Evolutionary conservation across 257 asterid genomes (phyloP), one percentile per base, ranked within the genome.

Genomic region (Cynanchum wilfordii): DNA sequence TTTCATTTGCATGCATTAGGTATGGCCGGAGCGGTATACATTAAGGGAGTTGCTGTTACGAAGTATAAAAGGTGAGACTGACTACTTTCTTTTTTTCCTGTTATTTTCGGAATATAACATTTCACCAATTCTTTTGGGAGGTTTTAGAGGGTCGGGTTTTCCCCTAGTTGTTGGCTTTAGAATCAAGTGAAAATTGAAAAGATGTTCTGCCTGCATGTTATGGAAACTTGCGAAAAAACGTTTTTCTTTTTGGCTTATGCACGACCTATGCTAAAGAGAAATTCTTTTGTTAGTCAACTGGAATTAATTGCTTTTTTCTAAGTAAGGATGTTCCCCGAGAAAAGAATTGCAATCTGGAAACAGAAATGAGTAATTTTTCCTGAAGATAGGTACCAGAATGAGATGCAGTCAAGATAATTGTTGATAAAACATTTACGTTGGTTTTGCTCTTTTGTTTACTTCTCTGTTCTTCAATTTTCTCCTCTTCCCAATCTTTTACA

Each of bases 11-110:
- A 16, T n/a, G n/a, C 70, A 20, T 52, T 77, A 95, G 99, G 99
- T 57, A 95, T 95, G 99, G 82, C 99, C n/a, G 99, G 99, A 77
- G 99, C 99, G 71, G 83, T 95, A 66, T 90, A 92, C 73, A 90
- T 95, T 75, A 95, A 95, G 78, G 99, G 99, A 79, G 91, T 95
- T 77, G 99, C 92, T 1, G 88, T 95, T 77, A 90, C 99, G 60
- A 92, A 90, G 71, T 95, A 95, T 78, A 92, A 90, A 82, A 84
- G 98, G 99, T 87, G 75, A 33, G 75, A 33, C 38, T 33, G 38
- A 79, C 83, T 75, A 50, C 77, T 52, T 69, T 51, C 38, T 72
- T 64, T 17, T 13, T 64, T 36, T 2, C 22, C 25, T 63, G n/a
- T 63, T 44, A 10, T 0, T 27, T 63, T 63, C 13, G 45, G 24